These are phyloP conservation scores for Eimeria necatrix DNA, from an alignment of 169 alveolate species.

Conservation along the genomic window DNA sequence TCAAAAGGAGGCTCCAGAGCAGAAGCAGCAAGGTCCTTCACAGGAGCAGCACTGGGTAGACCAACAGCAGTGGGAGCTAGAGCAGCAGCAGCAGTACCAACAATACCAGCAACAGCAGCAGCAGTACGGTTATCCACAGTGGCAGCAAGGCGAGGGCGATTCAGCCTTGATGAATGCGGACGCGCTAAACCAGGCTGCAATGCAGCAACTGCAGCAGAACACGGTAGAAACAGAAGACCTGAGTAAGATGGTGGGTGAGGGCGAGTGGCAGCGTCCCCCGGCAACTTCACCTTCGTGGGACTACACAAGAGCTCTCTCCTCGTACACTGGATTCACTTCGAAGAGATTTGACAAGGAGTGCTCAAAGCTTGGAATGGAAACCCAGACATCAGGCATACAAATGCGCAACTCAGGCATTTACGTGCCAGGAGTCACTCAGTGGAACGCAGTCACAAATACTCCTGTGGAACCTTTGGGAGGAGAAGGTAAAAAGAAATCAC, in stretches of 20 bases:
- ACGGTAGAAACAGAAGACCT: not conserved
- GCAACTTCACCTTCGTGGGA: slow-evolving; percentile 1
- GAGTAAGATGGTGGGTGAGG: slow-evolving; percentile 48
- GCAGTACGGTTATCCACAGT: not conserved
- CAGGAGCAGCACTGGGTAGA: slow-evolving; percentile 27
- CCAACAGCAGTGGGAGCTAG: slow-evolving; percentile 44
- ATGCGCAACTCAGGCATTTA: not conserved
- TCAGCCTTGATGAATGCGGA: not conserved
- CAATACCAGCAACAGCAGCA: slow-evolving; percentile 35
- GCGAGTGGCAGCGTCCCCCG: slow-evolving; percentile 9
- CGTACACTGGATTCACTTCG: not conserved
- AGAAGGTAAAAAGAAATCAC: slow-evolving; percentile 5
- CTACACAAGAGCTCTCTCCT: slow-evolving; percentile 5
- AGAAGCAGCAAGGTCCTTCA: not conserved
- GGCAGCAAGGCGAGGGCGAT: not conserved
- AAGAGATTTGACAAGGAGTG: not conserved
- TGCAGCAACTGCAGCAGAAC: slow-evolving; percentile 45
- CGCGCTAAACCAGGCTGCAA: not conserved
- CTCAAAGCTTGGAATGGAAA: not conserved
- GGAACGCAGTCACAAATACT: slow-evolving; percentile 20
- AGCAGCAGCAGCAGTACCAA: slow-evolving; percentile 24
- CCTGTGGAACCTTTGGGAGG: slow-evolving; percentile 20
- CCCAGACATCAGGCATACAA: slow-evolving; percentile 17
- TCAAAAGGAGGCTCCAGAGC: slow-evolving; percentile 55
- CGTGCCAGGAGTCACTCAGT: not conserved